A percentile compares a stretch with the other conserved stretches of the same genome.
Conservation (phyloP, 228 moss, liverwort and hornwort species). For the Sphagnum fallax region DNA sequence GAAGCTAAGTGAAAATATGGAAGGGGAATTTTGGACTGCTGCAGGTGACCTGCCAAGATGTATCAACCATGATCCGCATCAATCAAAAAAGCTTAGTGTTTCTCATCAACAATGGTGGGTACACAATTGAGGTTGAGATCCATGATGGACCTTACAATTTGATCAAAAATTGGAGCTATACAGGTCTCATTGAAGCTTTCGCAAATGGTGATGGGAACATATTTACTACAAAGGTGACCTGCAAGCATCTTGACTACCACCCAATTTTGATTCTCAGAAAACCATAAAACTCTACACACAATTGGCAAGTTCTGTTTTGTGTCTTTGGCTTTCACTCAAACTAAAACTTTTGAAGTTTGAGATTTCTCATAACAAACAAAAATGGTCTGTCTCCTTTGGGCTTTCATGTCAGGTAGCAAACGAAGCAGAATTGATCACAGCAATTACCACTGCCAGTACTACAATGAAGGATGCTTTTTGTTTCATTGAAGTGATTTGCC, state of each 20-base stretch:
- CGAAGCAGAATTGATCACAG: constrained; percentile 35
- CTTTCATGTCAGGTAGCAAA: constrained; percentile 25
- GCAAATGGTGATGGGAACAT: constrained; percentile 49
- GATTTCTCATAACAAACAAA: no score
- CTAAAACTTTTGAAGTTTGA: no score
- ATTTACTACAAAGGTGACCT: constrained; percentile 36
- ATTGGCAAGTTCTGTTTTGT: no score
- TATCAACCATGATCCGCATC: constrained; percentile 65
- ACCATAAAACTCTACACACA: no score
- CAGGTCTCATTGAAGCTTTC: constrained; percentile 39
- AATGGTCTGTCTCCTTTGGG: no score
- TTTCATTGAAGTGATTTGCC: constrained; percentile 50
- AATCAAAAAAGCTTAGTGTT: constrained; percentile 51
- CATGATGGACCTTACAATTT: constrained; percentile 69
- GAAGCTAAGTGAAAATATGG: no score
- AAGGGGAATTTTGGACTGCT: background rate
- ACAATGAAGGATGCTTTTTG: constrained; percentile 30
- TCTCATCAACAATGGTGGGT: constrained; percentile 65
- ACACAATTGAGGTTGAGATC: constrained; percentile 53
- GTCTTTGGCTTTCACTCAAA: no score
- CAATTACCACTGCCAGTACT: constrained; percentile 23
- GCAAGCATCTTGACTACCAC: background rate
- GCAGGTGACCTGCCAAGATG: constrained; percentile 52
- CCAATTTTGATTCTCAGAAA: no score
- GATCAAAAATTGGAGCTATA: constrained; percentile 70